Percentiles rank a stretch among this genome's conserved stretches.
Conservation (phyloP, 495 filamentous ascomycete species). For the Neurospora sp. region DNA sequence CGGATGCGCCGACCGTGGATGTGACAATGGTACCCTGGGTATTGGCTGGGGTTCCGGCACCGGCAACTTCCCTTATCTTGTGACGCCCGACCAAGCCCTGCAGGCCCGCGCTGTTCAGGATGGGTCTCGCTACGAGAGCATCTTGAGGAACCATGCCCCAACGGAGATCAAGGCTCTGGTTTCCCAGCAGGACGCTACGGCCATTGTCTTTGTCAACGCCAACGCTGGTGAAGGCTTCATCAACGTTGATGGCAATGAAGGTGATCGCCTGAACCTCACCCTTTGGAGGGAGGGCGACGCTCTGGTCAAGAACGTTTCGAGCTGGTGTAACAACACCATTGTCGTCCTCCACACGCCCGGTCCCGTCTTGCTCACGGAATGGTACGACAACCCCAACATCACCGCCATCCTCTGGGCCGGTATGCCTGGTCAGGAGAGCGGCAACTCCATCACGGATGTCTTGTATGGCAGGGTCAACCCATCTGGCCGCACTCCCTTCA, state of each 20-base stretch:
- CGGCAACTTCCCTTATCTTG: constrained; percentile 81
- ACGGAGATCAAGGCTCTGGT: constrained; percentile 51
- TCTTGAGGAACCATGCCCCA: constrained; percentile 62
- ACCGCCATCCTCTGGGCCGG: constrained; percentile 93
- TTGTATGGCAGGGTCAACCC: constrained; percentile 87
- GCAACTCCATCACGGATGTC: constrained; percentile 82
- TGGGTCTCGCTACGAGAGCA: constrained; percentile 55
- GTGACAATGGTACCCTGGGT: constrained; percentile 75
- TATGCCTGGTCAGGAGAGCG: constrained; percentile 84
- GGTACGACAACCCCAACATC: constrained; percentile 77
- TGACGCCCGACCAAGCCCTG: constrained; percentile 80
- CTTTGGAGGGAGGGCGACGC: constrained; percentile 75
- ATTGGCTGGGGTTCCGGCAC: constrained; percentile 94
- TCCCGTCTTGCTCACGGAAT: constrained; percentile 67
- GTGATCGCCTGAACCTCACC: constrained; percentile 89
- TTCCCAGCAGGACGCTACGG: constrained; percentile 51
- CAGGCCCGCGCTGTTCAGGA: constrained; percentile 57
- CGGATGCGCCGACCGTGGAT: constrained; percentile 72
- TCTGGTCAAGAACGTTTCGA: constrained; percentile 66
- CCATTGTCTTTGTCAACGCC: constrained; percentile 83
- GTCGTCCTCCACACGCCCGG: constrained; percentile 84
- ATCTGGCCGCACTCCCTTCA: constrained; percentile 77
- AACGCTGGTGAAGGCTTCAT: constrained; percentile 85
- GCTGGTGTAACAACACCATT: constrained; percentile 78
- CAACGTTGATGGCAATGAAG: constrained; percentile 69